A percentile compares a stretch with the other conserved stretches of the same genome.
Conservation (phyloP, 192 early-diverging fungal species). For the Coemansia sp. region DNA sequence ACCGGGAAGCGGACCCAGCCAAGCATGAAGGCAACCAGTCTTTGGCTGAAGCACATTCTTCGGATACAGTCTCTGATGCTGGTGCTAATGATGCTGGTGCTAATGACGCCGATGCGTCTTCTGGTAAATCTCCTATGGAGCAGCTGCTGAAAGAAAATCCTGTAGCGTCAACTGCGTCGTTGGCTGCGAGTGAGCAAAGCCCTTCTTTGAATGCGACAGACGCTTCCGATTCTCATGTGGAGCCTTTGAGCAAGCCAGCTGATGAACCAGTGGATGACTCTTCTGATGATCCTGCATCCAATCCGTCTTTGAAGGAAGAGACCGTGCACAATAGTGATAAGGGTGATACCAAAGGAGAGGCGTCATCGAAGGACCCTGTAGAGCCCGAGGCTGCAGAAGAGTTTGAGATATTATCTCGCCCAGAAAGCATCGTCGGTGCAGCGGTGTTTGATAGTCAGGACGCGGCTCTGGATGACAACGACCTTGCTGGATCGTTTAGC, state of each 20-base stretch:
- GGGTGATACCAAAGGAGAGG: neutral
- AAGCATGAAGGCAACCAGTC: neutral
- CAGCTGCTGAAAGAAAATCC: neutral
- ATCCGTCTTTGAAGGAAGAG: neutral
- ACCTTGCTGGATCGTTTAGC: neutral
- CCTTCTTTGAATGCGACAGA: neutral
- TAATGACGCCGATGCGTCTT: neutral
- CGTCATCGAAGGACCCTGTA: neutral
- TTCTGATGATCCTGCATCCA: neutral
- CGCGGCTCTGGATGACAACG: neutral
- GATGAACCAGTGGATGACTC: neutral
- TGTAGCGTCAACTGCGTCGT: slow-evolving; percentile 8
- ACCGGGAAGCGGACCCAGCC: neutral
- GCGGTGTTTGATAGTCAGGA: slow-evolving; percentile 8
- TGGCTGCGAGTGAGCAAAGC: neutral
- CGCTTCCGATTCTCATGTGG: neutral
- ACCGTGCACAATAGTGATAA: neutral
- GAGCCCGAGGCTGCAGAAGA: slow-evolving; percentile 16
- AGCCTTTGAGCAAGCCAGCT: neutral
- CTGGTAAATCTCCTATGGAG: slow-evolving; percentile 5
- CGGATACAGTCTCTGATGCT: neutral
- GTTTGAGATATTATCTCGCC: slow-evolving; percentile 31
- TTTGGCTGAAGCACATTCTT: neutral
- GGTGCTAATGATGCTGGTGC: neutral
- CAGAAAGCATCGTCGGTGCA: slow-evolving; percentile 11